These are phyloP conservation scores for Colletotrichum karsti DNA, from an alignment of 2,329 filamentous ascomycete genomes.

Conservation along the genomic window DNA sequence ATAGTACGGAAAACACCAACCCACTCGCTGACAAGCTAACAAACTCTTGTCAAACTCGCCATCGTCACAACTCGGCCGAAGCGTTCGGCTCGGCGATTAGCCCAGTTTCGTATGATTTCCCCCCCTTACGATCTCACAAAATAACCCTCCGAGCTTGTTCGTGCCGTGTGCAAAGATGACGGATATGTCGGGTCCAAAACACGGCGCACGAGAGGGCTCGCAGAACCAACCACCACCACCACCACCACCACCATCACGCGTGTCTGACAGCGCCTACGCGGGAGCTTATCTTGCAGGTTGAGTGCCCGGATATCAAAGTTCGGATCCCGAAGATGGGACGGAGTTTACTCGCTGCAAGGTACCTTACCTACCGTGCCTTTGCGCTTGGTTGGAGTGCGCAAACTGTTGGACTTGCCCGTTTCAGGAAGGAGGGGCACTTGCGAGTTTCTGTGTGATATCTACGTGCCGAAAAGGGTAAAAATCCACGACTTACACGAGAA, in stretches of 20 bases:
- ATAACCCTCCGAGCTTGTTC: too few relatives aligned
- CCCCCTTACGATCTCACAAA: too few relatives aligned
- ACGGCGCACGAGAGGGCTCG: too few relatives aligned
- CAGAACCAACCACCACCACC: too few relatives aligned
- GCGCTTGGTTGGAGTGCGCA: neutral
- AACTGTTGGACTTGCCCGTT: neutral
- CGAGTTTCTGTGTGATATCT: neutral
- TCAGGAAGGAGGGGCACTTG: slow-evolving; percentile 11
- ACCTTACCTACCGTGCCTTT: too few relatives aligned
- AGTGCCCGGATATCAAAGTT: neutral
- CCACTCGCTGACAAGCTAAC: neutral
- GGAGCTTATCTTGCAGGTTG: neutral
- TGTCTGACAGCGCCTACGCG: neutral
- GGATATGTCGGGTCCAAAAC: too few relatives aligned
- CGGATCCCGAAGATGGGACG: neutral
- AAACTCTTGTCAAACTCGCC: neutral
- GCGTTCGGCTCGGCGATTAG: slow-evolving; percentile 12
- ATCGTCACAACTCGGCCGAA: neutral
- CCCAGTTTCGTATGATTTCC: too few relatives aligned
- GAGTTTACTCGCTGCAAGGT: neutral
- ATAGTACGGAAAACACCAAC: neutral
- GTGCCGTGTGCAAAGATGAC: too few relatives aligned
- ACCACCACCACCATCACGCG: too few relatives aligned
- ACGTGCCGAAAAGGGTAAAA: neutral
- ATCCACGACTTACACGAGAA: neutral